Conservation (phyloP, 345 rosid genomes). For the Syzygium grande region DNA sequence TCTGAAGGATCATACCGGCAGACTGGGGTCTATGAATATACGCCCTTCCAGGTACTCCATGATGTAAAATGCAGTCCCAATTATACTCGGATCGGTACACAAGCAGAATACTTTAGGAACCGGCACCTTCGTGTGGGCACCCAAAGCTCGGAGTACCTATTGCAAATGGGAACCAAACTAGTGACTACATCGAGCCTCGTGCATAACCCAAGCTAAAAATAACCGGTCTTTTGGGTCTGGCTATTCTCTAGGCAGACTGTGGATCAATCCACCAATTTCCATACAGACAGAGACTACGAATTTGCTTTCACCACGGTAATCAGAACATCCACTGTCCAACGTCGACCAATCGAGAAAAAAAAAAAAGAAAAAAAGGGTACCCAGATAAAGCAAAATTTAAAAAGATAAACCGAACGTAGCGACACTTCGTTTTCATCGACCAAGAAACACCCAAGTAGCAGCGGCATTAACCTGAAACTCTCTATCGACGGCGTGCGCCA, state of each 20-base stretch:
- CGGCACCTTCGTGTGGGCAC: conserved; percentile 69
- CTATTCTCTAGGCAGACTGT: neutral
- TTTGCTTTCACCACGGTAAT: neutral
- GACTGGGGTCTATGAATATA: conserved; percentile 60
- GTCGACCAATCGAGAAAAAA: neutral
- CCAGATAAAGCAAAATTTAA: neutral
- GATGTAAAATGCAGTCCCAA: conserved; percentile 89
- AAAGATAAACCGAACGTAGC: neutral
- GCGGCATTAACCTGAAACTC: conserved; percentile 51
- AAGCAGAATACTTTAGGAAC: conserved; percentile 82
- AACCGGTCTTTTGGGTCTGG: neutral
- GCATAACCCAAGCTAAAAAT: neutral
- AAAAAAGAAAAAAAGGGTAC: neutral
- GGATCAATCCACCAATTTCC: neutral
- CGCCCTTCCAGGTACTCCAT: conserved; percentile 97
- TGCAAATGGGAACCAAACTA: neutral
- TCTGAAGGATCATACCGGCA: conserved; percentile 34
- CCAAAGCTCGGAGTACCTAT: conserved; percentile 78
- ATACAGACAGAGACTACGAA: neutral
- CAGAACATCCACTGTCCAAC: neutral
- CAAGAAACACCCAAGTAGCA: neutral
- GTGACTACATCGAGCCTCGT: neutral
- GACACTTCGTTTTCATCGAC: neutral
- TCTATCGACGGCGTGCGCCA: conserved; percentile 93
- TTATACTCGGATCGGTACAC: conserved; percentile 55